Base-by-base conservation (phyloP, 371 early-diverging fungal species). In the Mortierella sp. region DNA sequence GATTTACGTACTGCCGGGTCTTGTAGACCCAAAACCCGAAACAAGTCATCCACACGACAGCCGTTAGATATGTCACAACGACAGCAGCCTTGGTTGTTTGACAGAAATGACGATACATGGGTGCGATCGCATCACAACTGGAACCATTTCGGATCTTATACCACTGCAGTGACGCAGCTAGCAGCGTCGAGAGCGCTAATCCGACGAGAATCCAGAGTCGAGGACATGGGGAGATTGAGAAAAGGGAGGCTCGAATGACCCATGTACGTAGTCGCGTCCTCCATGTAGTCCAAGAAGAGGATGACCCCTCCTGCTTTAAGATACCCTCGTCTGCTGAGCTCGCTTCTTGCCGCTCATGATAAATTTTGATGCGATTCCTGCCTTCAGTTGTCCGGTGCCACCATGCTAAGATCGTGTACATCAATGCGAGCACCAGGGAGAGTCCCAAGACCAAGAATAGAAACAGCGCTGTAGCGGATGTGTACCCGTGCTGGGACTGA, bases 331-430 rank as follows among this genome's bases (percentile, higher is more conserved):
- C 0, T 12, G 34, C n/a, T 31, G 32, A 14, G 14, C 28, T 32
- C 8, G 11, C 8, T 12, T 23, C 21, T 43, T 44, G 44, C 8
- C n/a, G 59, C 17, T 34, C 27, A 14, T 47, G 43, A 12, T 59
- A 19, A 17, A 27, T 17, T 6, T 46, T 50, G 52, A 60, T 32
- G 14, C 41, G 54, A 15, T 39, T 47, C 1, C 19, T 34, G 2
- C 64, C 71, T 1, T 46, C 47, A 2, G 55, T 3, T 3, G 72
- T 60, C 4, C 57, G 60, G 5, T 19, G 21, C 61, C 61, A 72
- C 65, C 72, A 64, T n/a, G 60, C 65, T 32, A 72, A n/a, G n/a
- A 50, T 19, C 31, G 50, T 44, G 46, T 72, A 72, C 3, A 17
- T 12, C 24, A 24, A 4, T 2, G 72, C 47, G 26, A 65, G 28